Percentiles rank a stretch among this genome's conserved stretches.
Evolutionary conservation across 2,329 filamentous ascomycete genomes (phyloP).

Genomic region (Ophiostoma perfectum): DNA sequence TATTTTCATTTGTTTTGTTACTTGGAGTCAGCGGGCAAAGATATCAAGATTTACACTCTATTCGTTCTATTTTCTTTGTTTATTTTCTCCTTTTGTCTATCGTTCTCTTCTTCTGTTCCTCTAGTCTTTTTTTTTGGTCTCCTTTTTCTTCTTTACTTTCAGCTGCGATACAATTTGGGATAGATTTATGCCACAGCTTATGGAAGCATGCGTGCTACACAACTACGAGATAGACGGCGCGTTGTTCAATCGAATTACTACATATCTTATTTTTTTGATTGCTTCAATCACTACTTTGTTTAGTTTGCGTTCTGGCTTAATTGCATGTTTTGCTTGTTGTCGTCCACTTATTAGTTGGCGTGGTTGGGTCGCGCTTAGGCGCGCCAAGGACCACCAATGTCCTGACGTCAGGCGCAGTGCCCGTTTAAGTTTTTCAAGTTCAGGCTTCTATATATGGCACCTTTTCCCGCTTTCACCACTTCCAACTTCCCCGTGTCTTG

Average conservation of each 20-base stretch:
- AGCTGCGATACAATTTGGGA: background rate
- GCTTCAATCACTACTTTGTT: background rate
- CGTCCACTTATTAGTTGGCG: too few species aligned
- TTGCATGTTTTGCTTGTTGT: background rate
- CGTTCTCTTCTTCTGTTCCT: background rate
- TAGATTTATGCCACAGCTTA: conserved; percentile 8
- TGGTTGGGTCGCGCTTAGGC: background rate
- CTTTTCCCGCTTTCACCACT: background rate
- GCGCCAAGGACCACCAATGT: background rate
- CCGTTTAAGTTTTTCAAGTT: background rate
- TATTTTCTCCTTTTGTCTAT: background rate
- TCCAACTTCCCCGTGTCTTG: background rate
- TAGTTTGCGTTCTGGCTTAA: background rate
- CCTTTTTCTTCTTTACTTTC: background rate
- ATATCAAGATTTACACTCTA: background rate
- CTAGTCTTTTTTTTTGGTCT: background rate
- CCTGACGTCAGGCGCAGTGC: background rate
- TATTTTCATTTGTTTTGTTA: background rate
- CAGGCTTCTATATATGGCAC: background rate
- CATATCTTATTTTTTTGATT: background rate
- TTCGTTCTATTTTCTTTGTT: background rate
- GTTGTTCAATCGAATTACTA: conserved; percentile 3
- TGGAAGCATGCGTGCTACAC: conserved; percentile 4
- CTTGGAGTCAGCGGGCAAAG: conserved; percentile 1
- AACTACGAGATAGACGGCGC: background rate